These are phyloP conservation scores for Boletus rufocinnamomeus DNA, from an alignment of 768 basidiomycete genomes.

Conservation along the genomic window DNA sequence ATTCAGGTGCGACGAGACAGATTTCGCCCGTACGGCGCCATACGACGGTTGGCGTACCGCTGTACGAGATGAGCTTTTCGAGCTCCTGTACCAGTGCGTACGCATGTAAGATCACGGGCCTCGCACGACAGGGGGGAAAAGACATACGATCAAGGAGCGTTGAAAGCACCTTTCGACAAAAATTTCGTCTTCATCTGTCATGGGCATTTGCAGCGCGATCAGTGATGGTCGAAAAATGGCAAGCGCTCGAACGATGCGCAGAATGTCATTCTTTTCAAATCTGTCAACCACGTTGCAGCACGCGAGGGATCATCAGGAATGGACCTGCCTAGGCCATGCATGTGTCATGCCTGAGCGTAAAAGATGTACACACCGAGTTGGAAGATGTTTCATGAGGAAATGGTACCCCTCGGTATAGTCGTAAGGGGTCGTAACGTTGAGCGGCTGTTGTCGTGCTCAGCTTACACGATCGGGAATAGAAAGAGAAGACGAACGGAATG, in stretches of 20 bases:
- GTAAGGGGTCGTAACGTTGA: constrained; percentile 69
- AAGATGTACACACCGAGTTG: constrained; percentile 64
- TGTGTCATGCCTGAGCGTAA: constrained; percentile 35
- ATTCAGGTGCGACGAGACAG: constrained; percentile 94
- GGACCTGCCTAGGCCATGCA: constrained; percentile 44
- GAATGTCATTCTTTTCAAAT: constrained; percentile 94
- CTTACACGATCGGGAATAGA: constrained; percentile 35
- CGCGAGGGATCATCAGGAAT: constrained; percentile 39
- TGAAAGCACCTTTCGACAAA: constrained; percentile 97
- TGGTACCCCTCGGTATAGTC: constrained; percentile 98
- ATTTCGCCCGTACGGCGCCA: constrained; percentile 99
- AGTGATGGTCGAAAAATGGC: constrained; percentile 96
- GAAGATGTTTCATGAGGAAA: constrained; percentile 92
- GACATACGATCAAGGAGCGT: constrained; percentile 78
- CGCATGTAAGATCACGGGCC: constrained; percentile 4
- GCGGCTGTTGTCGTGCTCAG: constrained; percentile 63
- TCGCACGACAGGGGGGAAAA: not conserved
- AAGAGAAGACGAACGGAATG: constrained; percentile 28
- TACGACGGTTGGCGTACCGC: constrained; percentile 94
- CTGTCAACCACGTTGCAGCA: constrained; percentile 44
- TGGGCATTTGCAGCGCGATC: constrained; percentile 96
- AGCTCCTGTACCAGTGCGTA: constrained; percentile 62
- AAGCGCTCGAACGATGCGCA: constrained; percentile 91
- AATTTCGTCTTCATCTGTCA: constrained; percentile 93
- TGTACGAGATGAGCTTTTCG: constrained; percentile 95